Evolutionary conservation across 2,329 filamentous ascomycete genomes (phyloP), one percentile per base, ranked within the genome.

Genomic region (Colletotrichum tanaceti): DNA sequence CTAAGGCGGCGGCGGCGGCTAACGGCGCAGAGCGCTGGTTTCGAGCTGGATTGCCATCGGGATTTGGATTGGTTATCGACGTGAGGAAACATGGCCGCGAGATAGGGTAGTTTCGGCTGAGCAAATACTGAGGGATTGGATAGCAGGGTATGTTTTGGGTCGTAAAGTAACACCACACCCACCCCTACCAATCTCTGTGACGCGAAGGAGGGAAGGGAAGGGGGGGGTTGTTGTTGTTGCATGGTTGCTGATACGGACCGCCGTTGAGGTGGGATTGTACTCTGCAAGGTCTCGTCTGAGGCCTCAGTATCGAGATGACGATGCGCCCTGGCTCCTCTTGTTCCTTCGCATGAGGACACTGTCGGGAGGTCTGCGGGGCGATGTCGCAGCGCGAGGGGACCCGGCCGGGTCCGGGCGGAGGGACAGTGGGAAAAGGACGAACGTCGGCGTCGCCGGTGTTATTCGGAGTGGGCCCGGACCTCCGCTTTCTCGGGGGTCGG

Each of bases 21-120:
- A n/a, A 28, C 28, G 28, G 28, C 28, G 28, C 28, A 50, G 22
- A 32, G 32, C 43, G 47, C 9, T 18, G 20, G 14, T 14, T 50
- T 39, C 47, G 32, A 18, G 39, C 22, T 32, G 20, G 32, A 20
- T 20, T 32, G 10, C 32, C 38, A 41, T 38, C 46, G 20, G 39
- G 18, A 11, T 16, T 41, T 2, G 32, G 43, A 10, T 24, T 7
- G 54, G 16, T 59, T 24, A 10, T 52, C 16, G 22, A 41, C n/a
- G 38, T 5, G 43, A 13, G 16, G n/a, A n/a, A n/a, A 58, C 14
- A 50, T 28, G 46, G 49, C n/a, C 49, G 35, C 49, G 35, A 64
- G 60, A 68, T 68, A 68, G 65, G 54, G 54, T 68, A 68, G 65
- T 59, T 13, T 55, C 65, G 65, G 65, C 53, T 68, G 61, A 28